Evolutionary conservation across 768 basidiomycete genomes (phyloP), one percentile per base, ranked within the genome.

Genomic region (Russula sp.): DNA sequence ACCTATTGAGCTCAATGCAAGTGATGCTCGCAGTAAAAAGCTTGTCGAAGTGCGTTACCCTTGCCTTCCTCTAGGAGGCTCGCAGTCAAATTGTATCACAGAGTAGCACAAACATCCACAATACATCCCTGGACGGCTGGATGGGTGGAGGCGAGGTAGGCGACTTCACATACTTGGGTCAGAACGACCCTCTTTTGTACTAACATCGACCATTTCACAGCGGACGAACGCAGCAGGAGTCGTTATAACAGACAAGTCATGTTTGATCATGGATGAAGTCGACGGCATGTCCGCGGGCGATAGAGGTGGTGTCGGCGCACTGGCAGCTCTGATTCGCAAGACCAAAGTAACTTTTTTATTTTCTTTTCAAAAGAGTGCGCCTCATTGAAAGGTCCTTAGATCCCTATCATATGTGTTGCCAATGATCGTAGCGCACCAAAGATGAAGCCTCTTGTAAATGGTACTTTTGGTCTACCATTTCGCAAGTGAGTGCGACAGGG

Each of bases 241-340:
- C 2, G 72, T 78, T 18, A 86, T 98, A 67, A 94, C 90, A 0
- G 84, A 90, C 69, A 84, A 80, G 73, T 84, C 90, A 0, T 92
- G 94, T 68, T 78, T 99, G 51, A 98, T 99, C 73, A 98, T 99
- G 96, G 97, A 99, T 71, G 97, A 99, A 73, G 96, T 98, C 2
- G 97, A 99, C 69, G 97, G 97, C 1, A 99, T 98, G 95, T 96
- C 94, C 6, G 91, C 92, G 3, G 97, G 97, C 20, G 97, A 99
- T 75, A 83, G 97, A 51, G 97, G 97, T 18, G 97, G 97, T 61
- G 92, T 98, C 1, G 96, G 93, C 26, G 97, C 97, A 7, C 73
- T 99, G 69, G 93, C 93, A 63, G 86, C 87, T 0, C 72, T 99
- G 65, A 96, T 99, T 70, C 94, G 89, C 78, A 98, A 96, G 79